Evolutionary conservation across 2,329 filamentous ascomycete species (phyloP).

Genomic region (Cercospora berteroae): DNA sequence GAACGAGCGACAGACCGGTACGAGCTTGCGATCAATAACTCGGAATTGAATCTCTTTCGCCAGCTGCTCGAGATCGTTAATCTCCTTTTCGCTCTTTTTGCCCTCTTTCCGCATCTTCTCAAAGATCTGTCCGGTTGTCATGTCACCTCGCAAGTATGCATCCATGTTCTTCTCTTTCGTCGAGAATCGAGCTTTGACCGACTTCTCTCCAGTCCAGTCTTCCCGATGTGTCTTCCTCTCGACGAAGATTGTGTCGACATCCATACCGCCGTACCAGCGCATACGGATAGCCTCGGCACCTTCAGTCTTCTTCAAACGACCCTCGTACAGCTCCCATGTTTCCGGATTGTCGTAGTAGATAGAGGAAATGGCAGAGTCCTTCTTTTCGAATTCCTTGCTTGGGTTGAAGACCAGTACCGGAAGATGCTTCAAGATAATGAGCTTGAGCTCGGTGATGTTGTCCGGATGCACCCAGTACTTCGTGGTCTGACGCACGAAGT

Average conservation of each 20-base stretch:
- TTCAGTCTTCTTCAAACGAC: conserved; percentile 94
- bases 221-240: conserved; percentile 98
- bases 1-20: conserved; percentile 89
- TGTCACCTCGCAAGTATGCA: conserved; percentile 76
- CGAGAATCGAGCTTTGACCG: conserved; percentile 92
- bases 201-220: conserved; percentile 99
- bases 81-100: conserved; percentile 89
- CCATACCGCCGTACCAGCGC: conserved; percentile 97
- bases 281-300: conserved; percentile 94
- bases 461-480: conserved; percentile 99
- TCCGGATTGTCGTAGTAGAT: conserved; percentile 98
- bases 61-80: conserved; percentile 84
- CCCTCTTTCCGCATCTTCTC: conserved; percentile 94
- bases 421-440: conserved; percentile 95
- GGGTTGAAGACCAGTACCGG: conserved; percentile 96
- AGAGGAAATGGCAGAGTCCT: conserved; percentile 92
- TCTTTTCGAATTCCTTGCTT: conserved; percentile 88
- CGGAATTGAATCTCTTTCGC: conserved; percentile 93
- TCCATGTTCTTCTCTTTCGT: conserved; percentile 98
- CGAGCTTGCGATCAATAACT: conserved; percentile 78
- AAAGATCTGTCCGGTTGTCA: conserved; percentile 85
- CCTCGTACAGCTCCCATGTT: conserved; percentile 90
- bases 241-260: conserved; percentile 90
- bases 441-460: conserved; percentile 96
- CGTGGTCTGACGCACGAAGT: conserved; percentile 93